A percentile compares a stretch with the other conserved stretches of the same genome.
Evolutionary conservation across 1,284 basidiomycete species (phyloP).

Genomic region (Ceratobasidium sp.): DNA sequence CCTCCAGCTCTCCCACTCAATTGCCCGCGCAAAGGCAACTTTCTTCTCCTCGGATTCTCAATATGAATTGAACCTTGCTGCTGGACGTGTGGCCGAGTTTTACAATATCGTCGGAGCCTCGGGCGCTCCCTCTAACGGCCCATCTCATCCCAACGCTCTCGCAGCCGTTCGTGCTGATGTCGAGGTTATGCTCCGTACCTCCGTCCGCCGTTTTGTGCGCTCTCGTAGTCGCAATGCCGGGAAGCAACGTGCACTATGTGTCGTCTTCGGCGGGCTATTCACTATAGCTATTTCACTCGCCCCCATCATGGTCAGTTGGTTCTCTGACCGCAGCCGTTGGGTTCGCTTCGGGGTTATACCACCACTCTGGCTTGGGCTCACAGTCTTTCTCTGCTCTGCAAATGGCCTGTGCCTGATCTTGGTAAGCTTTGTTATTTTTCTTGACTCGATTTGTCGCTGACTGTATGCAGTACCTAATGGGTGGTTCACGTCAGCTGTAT

Average conservation of each 20-base stretch:
- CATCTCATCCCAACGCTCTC: conserved; percentile 14
- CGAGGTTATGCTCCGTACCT: conserved; percentile 31
- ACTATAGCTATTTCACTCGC: conserved; percentile 16
- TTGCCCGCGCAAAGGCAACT: conserved; percentile 34
- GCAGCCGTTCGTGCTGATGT: conserved; percentile 17
- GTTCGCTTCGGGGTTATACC: conserved; percentile 33
- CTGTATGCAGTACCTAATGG: conserved; percentile 31
- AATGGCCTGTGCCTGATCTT: conserved; percentile 9
- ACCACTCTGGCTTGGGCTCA: conserved; percentile 31
- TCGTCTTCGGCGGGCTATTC: conserved; percentile 2
- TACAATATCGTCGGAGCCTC: not conserved
- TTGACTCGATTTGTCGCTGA: not conserved
- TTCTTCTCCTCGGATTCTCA: conserved; percentile 33
- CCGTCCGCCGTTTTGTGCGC: conserved; percentile 26
- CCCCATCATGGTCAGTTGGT: conserved; percentile 24
- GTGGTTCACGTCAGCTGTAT: conserved; percentile 33
- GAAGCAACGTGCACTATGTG: conserved; percentile 21
- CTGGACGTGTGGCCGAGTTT: conserved; percentile 6
- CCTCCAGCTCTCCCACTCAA: conserved; percentile 5
- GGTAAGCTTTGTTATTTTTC: not conserved
- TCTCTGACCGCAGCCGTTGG: not conserved
- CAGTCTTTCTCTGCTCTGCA: conserved; percentile 7
- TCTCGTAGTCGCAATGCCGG: conserved; percentile 33
- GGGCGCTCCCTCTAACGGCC: not conserved
- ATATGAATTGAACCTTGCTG: conserved; percentile 37